Conservation (phyloP, 352 stramenopile genomes). For the Phytophthora citrophthora region DNA sequence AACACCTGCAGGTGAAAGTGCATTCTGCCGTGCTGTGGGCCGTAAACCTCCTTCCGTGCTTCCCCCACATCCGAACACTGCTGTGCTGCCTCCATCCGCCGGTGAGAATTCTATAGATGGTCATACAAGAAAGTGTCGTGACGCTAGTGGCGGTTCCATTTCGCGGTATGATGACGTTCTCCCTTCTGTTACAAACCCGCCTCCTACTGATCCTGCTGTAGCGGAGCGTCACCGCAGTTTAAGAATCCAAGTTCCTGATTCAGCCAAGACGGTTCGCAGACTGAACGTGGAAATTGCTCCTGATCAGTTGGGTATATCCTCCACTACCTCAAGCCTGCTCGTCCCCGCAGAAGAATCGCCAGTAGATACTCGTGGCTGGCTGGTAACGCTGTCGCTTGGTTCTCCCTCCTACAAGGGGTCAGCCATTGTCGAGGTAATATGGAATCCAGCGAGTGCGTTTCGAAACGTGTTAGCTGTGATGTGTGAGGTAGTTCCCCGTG, state of each 20-base stretch:
- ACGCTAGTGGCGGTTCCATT: conserved; percentile 5
- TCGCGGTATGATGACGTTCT: conserved; percentile 38
- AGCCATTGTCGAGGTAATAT: conserved; percentile 58
- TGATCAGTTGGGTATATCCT: conserved; percentile 50
- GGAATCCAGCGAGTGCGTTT: conserved; percentile 56
- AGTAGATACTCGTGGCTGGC: conserved; percentile 64
- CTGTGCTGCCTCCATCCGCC: conserved; percentile 1
- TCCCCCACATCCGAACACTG: conserved; percentile 38
- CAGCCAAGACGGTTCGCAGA: conserved; percentile 7
- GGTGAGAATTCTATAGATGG: conserved; percentile 14
- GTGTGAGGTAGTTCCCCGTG: conserved; percentile 44
- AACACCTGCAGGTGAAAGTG: conserved; percentile 68
- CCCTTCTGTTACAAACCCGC: conserved; percentile 18
- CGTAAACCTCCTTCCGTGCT: conserved; percentile 64
- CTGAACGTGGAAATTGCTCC: conserved; percentile 40
- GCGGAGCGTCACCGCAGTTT: conserved; percentile 29
- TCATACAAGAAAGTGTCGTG: conserved; percentile 16
- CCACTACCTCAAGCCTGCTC: conserved; percentile 55
- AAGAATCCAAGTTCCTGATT: conserved; percentile 39
- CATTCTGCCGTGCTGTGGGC: conserved; percentile 79
- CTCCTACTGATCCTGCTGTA: conserved; percentile 17
- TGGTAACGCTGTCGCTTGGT: conserved; percentile 46
- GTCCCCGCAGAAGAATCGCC: conserved; percentile 81
- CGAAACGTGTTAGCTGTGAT: conserved; percentile 58
- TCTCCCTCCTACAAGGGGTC: conserved; percentile 42